These are phyloP conservation scores for Lactifluus hygrophoroides DNA, from an alignment of 768 basidiomycete species.

Conservation along the genomic window DNA sequence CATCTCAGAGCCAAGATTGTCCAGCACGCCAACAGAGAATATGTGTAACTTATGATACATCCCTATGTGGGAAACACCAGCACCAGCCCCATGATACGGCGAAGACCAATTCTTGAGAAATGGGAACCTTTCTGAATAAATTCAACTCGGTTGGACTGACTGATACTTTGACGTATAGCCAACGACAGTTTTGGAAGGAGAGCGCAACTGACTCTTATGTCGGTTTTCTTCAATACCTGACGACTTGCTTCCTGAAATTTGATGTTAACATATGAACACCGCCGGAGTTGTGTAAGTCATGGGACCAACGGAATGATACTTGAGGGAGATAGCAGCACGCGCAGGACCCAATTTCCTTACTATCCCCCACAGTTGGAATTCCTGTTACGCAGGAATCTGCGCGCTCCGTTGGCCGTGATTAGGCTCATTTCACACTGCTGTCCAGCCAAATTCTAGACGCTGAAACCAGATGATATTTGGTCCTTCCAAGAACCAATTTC, in stretches of 20 bases:
- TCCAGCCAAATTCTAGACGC: not conserved
- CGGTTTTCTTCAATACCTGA: not conserved
- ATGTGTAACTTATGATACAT: too few species aligned
- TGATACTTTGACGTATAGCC: slow-evolving; percentile 3
- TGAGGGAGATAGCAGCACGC: not conserved
- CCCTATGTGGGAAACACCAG: not conserved
- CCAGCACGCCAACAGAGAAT: too few species aligned
- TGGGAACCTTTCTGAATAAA: not conserved
- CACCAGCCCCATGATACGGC: not conserved
- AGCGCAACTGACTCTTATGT: not conserved
- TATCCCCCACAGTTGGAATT: not conserved
- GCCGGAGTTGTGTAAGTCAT: not conserved
- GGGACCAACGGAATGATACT: not conserved
- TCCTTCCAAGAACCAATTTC: not conserved
- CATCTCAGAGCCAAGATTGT: too few species aligned
- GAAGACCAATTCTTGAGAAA: not conserved
- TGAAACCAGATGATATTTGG: not conserved
- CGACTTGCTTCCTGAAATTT: not conserved
- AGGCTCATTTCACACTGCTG: not conserved
- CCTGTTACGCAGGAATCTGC: not conserved
- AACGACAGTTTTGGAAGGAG: not conserved
- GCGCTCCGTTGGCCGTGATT: not conserved
- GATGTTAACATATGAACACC: slow-evolving; percentile 1
- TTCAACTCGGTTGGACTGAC: too few species aligned
- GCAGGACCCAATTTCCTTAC: not conserved